Evolutionary conservation across 768 basidiomycete species (phyloP).

Genomic region (Podaxis sp.): DNA sequence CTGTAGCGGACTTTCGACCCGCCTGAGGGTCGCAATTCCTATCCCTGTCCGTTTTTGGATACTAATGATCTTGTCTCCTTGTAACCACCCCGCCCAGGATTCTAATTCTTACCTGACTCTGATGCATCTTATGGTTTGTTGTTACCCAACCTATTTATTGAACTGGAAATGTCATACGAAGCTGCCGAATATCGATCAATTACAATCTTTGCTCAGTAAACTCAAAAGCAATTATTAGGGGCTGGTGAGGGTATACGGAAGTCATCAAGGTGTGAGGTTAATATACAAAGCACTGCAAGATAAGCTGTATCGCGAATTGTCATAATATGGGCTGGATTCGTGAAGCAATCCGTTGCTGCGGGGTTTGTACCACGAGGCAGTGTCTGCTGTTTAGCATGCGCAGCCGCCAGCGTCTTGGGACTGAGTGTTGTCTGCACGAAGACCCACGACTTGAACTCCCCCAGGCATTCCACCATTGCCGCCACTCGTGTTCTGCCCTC

Average conservation of each 20-base stretch:
- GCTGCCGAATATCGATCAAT: too few relatives aligned
- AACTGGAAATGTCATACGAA: too few relatives aligned
- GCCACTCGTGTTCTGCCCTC: constrained; percentile 32
- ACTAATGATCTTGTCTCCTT: too few relatives aligned
- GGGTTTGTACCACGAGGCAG: neutral
- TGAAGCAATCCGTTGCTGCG: neutral
- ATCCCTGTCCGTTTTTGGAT: too few relatives aligned
- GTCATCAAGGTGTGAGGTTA: neutral
- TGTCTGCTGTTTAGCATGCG: constrained; percentile 22
- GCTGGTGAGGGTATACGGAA: neutral
- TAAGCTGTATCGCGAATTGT: neutral
- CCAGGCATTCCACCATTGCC: constrained; percentile 50
- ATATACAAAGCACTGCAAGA: constrained; percentile 5
- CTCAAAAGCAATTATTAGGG: neutral
- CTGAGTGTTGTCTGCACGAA: constrained; percentile 23
- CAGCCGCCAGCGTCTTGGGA: constrained; percentile 24
- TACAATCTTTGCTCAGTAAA: neutral
- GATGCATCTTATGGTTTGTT: too few relatives aligned
- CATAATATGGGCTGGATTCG: neutral
- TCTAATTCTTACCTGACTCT: too few relatives aligned
- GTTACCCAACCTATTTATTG: too few relatives aligned
- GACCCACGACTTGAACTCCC: constrained; percentile 45
- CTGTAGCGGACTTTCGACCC: too few relatives aligned
- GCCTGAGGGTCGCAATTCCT: too few relatives aligned
- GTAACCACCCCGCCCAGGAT: too few relatives aligned